phyloP scores from a whole-genome alignment of 2,329 filamentous ascomycete genomes.

The Ophiocordyceps camponoti-rufipedis region DNA sequence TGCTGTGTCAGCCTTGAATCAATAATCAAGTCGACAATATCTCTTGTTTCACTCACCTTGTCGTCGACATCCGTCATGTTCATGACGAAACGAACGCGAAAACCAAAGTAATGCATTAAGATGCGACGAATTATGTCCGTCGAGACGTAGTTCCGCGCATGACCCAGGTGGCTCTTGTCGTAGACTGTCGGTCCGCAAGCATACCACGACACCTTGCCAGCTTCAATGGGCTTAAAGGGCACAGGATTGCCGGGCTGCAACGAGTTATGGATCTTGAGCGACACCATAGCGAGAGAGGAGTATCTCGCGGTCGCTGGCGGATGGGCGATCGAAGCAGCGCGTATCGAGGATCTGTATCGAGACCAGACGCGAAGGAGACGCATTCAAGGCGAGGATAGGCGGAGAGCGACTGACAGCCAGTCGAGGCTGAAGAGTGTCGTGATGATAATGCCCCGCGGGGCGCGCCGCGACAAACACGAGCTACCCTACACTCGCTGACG shows the following conservation, averaged over 20 bases:
- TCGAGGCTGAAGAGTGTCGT: neutral
- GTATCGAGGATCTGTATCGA: slow-evolving; percentile 10
- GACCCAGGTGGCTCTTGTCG: slow-evolving; percentile 64
- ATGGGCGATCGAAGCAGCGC: slow-evolving; percentile 7
- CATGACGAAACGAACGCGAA: slow-evolving; percentile 74
- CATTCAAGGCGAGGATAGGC: slow-evolving; percentile 12
- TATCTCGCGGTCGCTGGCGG: slow-evolving; percentile 14
- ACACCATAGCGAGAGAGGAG: slow-evolving; percentile 24
- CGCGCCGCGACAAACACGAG: neutral
- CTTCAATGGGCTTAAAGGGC: slow-evolving; percentile 55
- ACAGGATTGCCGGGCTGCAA: slow-evolving; percentile 54
- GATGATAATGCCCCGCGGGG: neutral
- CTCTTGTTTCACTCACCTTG: slow-evolving; percentile 30
- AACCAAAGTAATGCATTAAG: slow-evolving; percentile 66
- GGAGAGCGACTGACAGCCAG: slow-evolving; percentile 2
- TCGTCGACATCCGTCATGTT: slow-evolving; percentile 80
- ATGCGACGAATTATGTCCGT: slow-evolving; percentile 79
- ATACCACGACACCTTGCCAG: slow-evolving; percentile 65
- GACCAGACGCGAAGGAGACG: slow-evolving; percentile 15
- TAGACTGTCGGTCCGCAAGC: slow-evolving; percentile 78
- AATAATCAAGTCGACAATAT: neutral
- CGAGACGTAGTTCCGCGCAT: slow-evolving; percentile 79
- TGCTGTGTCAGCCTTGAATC: neutral
- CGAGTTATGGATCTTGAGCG: slow-evolving; percentile 64
- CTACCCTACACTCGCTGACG: neutral